Base-by-base conservation (phyloP, 306 rosid genomes). In the Delonix regia region DNA sequence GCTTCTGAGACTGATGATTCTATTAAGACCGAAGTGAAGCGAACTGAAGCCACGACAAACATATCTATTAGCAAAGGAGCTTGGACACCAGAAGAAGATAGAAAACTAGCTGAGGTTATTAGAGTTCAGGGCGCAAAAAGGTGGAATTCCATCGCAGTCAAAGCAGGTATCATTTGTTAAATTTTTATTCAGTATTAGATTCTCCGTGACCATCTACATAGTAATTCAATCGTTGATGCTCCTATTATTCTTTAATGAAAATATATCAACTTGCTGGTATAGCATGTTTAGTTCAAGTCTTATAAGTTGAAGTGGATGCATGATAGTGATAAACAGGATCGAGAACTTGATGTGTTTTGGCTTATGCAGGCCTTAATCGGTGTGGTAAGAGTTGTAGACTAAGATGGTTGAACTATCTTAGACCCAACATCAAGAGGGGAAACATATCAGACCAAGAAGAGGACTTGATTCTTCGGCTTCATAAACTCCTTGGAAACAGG, bases 401-500 rank as follows among this genome's bases (percentile, higher is more conserved):
- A 36, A 87, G 93, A 78, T 89, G 93, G 93, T 57, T 89, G 80
- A 89, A 89, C 80, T 89, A 89, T 68, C 84, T 89, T 0, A 89
- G 93, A 75, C 93, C 93, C 25, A 85, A 89, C 77, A 89, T 89
- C 57, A 89, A 89, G 84, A 87, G 93, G 78, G 91, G 93, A 52
- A 87, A 89, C 49, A 89, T 89, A 64, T 87, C 93, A 45, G 91
- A 85, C 70, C 93, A 89, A 80, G 93, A 89, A 75, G 91, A 89
- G 73, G 93, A 89, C 71, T 85, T 89, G 82, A 89, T 89, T 36
- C 83, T 89, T 55, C 84, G 91, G 59, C 93, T 89, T 38, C 93
- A 89, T 59, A 89, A 85, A 77, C 93, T 89, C 62, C 87, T 89
- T 1, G 93, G 93, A 77, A 89, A 89, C 71, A 87, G 93, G 91